phyloP scores from a whole-genome alignment of 495 filamentous ascomycete genomes.

The Eremomyces bilateralis region DNA sequence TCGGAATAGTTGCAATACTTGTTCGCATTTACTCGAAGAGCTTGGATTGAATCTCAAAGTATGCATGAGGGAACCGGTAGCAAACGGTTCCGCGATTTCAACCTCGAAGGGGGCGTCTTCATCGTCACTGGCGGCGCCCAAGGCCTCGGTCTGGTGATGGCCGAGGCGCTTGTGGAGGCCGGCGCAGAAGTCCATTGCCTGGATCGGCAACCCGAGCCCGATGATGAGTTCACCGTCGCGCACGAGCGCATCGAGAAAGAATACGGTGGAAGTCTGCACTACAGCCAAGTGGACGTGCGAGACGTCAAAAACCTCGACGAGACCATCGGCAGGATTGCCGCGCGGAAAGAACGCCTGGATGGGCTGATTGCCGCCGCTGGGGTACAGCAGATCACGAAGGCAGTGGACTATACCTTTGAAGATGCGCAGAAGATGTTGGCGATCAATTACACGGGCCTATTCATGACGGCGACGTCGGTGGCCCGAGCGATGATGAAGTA shows the following conservation, averaged over 20 bases:
- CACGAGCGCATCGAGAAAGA: slow-evolving; percentile 24
- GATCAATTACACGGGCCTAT: slow-evolving; percentile 57
- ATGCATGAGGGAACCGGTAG: no score
- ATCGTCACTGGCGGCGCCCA: slow-evolving; percentile 31
- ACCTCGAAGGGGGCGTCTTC: slow-evolving; percentile 32
- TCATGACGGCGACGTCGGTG: slow-evolving; percentile 49
- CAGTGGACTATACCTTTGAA: slow-evolving; percentile 33
- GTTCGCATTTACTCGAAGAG: no score
- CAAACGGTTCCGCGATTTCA: slow-evolving; percentile 20
- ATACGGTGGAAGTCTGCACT: slow-evolving; percentile 35
- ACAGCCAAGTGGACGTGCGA: slow-evolving; percentile 41
- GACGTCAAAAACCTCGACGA: slow-evolving; percentile 31
- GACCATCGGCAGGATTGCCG: slow-evolving; percentile 31
- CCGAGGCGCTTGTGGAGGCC: slow-evolving; percentile 47
- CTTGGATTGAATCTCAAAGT: no score
- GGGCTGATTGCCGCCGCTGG: slow-evolving; percentile 41
- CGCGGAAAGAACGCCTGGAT: slow-evolving; percentile 34
- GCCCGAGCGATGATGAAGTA: slow-evolving; percentile 59
- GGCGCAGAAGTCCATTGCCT: slow-evolving; percentile 47
- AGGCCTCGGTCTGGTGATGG: slow-evolving; percentile 36
- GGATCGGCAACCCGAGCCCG: slow-evolving; percentile 31
- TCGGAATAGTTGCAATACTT: no score
- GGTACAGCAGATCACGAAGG: slow-evolving; percentile 7
- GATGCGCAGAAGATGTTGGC: slow-evolving; percentile 52
- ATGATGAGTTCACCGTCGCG: slow-evolving; percentile 28